Evolutionary conservation across 805 yeast species (phyloP), one percentile per base, ranked within the genome.

Genomic region (Komagataella kurtzmanii): DNA sequence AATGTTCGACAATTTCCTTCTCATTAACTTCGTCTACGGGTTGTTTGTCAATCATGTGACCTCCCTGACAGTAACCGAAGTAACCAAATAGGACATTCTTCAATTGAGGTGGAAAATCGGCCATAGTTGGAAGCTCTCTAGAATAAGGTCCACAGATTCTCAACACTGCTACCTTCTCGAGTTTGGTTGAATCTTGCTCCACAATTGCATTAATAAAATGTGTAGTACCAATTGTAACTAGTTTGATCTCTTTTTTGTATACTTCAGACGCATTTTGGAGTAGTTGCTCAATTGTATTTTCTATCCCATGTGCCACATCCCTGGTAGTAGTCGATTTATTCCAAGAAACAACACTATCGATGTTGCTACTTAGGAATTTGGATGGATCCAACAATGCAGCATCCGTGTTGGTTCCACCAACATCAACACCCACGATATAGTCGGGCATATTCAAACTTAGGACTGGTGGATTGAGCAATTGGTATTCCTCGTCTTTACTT

Each of bases 391-490:
- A 53, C 21, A 75, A 58, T 36, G 74, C 79, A 19, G 73, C 65
- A 58, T 75, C 79, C 1, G 78, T 72, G 61, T 74, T 74, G 44
- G 79, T 75, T 14, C 79, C 79, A 21, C 79, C 79, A 46, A 75
- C 78, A 57, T 75, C 79, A 17, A 75, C 71, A 21, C 79, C 80
- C 40, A 30, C 40, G 40, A 30, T 30, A 30, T 30, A 30, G 40
- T 30, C 40, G 10, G 40, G n/a, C 40, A 30, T 30, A 10, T 7
- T 30, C n/a, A 14, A 30, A 30, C 40, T 30, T 21, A 1, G 6
- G 23, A 21, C 23, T 3, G 23, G 23, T 3, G 23, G 6, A 21
- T 21, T 21, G 23, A 21, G 23, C 23, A 21, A 21, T 21, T 6
- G 23, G 6, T 21, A 21, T 21, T 21, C 23, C 23, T 21, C 23